These are phyloP conservation scores for Rutidosis leptorrhynchoides DNA, from an alignment of 129 eudicot genomes.

Conservation along the genomic window DNA sequence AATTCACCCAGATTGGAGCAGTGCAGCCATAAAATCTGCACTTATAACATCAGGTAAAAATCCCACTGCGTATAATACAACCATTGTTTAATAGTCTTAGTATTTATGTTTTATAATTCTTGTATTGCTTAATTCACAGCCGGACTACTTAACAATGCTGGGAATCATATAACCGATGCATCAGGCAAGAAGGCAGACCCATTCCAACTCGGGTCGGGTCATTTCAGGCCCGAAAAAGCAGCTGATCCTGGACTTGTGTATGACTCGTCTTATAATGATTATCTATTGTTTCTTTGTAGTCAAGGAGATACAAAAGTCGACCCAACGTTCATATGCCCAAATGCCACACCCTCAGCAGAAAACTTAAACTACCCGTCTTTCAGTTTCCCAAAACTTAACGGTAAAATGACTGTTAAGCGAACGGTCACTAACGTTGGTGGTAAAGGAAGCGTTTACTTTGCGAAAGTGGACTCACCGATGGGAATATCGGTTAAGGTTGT, in stretches of 20 bases:
- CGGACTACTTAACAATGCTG: constrained; percentile 48
- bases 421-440: constrained; percentile 79
- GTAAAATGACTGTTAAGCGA: constrained; percentile 47
- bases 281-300: constrained; percentile 68
- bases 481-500: constrained; percentile 56
- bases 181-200: constrained; percentile 66
- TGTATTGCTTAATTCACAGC: constrained; percentile 47
- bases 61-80: background rate
- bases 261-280: constrained; percentile 75
- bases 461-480: constrained; percentile 52
- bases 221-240: constrained; percentile 78
- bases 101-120: background rate
- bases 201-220: constrained; percentile 83
- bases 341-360: constrained; percentile 36
- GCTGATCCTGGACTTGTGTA: constrained; percentile 92
- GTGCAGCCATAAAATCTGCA: constrained; percentile 71
- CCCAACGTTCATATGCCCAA: constrained; percentile 54
- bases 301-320: constrained; percentile 24
- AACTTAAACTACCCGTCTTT: constrained; percentile 83
- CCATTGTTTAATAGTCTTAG: background rate
- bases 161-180: constrained; percentile 61
- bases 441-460: constrained; percentile 55
- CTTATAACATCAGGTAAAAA: constrained; percentile 59
- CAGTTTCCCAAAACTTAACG: constrained; percentile 54
- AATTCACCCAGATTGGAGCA: constrained; percentile 67